These are phyloP conservation scores for Beauveria medogensis DNA, from an alignment of 2,329 filamentous ascomycete species.

Conservation along the genomic window DNA sequence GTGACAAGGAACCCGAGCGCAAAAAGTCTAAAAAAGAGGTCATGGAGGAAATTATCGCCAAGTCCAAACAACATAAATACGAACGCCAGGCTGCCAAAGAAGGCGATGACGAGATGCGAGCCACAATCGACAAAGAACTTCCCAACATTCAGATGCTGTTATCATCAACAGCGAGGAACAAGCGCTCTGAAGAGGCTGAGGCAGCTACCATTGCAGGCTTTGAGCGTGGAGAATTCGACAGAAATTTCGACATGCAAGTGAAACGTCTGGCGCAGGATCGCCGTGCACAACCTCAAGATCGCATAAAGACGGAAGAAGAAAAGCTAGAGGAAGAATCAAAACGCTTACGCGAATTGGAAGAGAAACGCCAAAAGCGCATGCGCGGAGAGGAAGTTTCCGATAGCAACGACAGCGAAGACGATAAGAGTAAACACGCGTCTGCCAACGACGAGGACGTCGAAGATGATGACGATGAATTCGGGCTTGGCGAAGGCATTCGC, in stretches of 20 bases:
- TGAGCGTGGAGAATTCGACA: constrained; percentile 64
- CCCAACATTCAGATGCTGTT: constrained; percentile 68
- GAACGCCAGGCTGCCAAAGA: constrained; percentile 90
- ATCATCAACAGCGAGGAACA: constrained; percentile 35
- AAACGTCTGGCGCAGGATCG: constrained; percentile 78
- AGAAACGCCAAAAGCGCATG: constrained; percentile 79
- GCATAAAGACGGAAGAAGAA: constrained; percentile 88
- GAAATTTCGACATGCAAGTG: constrained; percentile 79
- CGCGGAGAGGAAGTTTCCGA: constrained; percentile 65
- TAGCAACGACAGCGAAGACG: constrained; percentile 49
- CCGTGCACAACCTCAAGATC: constrained; percentile 74
- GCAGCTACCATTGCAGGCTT: constrained; percentile 37
- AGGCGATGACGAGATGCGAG: constrained; percentile 80
- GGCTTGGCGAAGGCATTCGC: constrained; percentile 51
- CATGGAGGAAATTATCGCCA: constrained; percentile 95
- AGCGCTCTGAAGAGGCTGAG: constrained; percentile 19
- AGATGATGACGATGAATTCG: constrained; percentile 50
- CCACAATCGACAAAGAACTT: constrained; percentile 77
- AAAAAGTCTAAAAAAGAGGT: constrained; percentile 96
- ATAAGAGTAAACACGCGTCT: constrained; percentile 28
- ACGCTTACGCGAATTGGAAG: constrained; percentile 71
- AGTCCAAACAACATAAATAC: constrained; percentile 92
- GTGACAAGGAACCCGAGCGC: constrained; percentile 58
- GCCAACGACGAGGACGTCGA: constrained; percentile 32
- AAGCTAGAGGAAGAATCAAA: constrained; percentile 68